phyloP scores from a whole-genome alignment of 805 yeast genomes.

The Starmerella floricola region DNA sequence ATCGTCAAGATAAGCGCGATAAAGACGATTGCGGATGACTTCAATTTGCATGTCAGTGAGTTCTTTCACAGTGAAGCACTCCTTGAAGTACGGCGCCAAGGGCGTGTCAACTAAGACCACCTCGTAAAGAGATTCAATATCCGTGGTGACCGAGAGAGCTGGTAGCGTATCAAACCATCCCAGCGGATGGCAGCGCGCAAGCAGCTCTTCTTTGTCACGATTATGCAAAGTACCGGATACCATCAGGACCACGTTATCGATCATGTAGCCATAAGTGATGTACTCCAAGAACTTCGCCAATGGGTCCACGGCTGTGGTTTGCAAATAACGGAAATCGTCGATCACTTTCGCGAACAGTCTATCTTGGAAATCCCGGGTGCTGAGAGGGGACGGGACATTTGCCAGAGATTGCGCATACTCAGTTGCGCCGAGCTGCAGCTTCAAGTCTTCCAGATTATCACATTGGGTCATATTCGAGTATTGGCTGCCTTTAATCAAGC shows the following conservation, averaged over 20 bases:
- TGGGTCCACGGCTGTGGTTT: conserved; percentile 71
- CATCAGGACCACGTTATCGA: conserved; percentile 89
- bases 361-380: conserved; percentile 78
- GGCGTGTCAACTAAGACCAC: conserved; percentile 95
- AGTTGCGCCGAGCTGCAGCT: conserved; percentile 85
- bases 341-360: conserved; percentile 61
- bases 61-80: conserved; percentile 66
- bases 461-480: conserved; percentile 91
- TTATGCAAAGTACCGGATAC: conserved; percentile 96
- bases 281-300: conserved; percentile 76
- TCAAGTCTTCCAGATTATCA: conserved; percentile 86
- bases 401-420: conserved; percentile 88
- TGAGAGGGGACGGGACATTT: conserved; percentile 67
- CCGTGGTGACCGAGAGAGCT: conserved; percentile 87
- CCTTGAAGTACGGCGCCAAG: conserved; percentile 88
- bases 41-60: conserved; percentile 93
- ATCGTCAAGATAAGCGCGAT: conserved; percentile 86
- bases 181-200: conserved; percentile 85
- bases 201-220: conserved; percentile 76
- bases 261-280: conserved; percentile 94
- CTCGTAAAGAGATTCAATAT: conserved; percentile 81
- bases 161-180: conserved; percentile 99
- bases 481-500: conserved; percentile 63
- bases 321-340: conserved; percentile 73
- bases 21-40: conserved; percentile 79